Evolutionary conservation across 306 rosid species (phyloP).

Genomic region (Cicer bijugum): DNA sequence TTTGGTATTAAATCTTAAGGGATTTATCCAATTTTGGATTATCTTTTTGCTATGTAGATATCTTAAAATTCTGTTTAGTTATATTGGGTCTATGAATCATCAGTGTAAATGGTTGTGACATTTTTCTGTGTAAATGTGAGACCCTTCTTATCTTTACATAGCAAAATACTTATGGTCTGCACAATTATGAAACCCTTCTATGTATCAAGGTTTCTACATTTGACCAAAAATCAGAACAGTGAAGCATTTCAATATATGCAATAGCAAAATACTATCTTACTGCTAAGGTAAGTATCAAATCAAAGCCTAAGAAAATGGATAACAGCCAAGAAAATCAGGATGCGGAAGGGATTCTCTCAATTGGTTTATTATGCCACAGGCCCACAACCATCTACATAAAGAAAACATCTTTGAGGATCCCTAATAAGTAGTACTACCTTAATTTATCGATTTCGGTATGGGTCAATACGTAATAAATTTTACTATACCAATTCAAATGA

Average conservation of each 20-base stretch:
- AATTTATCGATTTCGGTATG: not conserved
- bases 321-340: slow-evolving; percentile 1
- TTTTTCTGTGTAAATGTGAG: slow-evolving; percentile 16
- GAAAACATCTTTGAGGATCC: slow-evolving; percentile 14
- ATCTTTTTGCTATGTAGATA: not conserved
- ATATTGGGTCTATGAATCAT: slow-evolving; percentile 10
- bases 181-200: not conserved
- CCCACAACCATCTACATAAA: slow-evolving; percentile 9
- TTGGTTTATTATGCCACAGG: slow-evolving; percentile 22
- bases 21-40: not conserved
- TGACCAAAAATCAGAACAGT: not conserved
- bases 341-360: slow-evolving; percentile 2
- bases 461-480: not conserved
- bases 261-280: slow-evolving; percentile 20
- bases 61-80: not conserved
- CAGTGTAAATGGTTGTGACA: not conserved
- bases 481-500: not conserved
- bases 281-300: slow-evolving; percentile 9
- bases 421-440: not conserved
- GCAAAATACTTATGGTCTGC: not conserved
- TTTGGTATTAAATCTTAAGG: not conserved
- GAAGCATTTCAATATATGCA: slow-evolving; percentile 17
- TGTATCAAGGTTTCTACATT: not conserved
- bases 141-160: not conserved
- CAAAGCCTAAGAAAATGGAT: slow-evolving; percentile 12